Evolutionary conservation across 345 rosid genomes (phyloP), one percentile per base, ranked within the genome.

Genomic region (Salix brachista): DNA sequence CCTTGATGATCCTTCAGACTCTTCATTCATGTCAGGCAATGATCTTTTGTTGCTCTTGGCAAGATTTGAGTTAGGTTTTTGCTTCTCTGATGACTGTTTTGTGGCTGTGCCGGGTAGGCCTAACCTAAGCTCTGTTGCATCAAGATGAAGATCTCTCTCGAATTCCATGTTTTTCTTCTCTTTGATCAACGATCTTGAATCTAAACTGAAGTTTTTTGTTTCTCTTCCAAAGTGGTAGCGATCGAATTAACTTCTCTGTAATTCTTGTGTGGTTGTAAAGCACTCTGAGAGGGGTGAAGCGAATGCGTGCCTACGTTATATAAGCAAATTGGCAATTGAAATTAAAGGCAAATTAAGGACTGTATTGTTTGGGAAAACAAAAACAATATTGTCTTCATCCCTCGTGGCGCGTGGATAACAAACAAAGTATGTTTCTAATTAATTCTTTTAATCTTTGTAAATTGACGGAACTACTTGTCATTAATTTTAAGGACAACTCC

Each of bases 121-220:
- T 80, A 85, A 48, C 19, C 90, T 75, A 72, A 87, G 88, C 83
- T 83, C 87, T 0, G 88, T 87, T 8, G 87, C 90, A 26, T 83
- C 86, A 16, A 85, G 78, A 54, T 85, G 81, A 21, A 87, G 85
- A 26, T 83, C 84, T 74, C 79, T 82, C 67, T 80, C 80, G n/a
- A 70, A 83, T 28, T 41, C 80, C 86, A 83, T 82, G 6, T 17
- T 19, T 62, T 39, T 36, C 18, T 14, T 44, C 46, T 34, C 25
- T 26, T 14, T 14, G 16, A 44, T 25, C 36, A 16, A 48, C 48
- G 6, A 19, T 58, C 26, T 32, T 18, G 56, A 11, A 65, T n/a
- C 17, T 13, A 65, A 30, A 18, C 21, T 66, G 21, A 34, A 66
- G 23, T 23, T 67, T 36, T 23, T 37, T 36, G 25, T 34, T 67